Conservation (phyloP, 2,329 filamentous ascomycete genomes). For the Nigrograna mackinnonii region DNA sequence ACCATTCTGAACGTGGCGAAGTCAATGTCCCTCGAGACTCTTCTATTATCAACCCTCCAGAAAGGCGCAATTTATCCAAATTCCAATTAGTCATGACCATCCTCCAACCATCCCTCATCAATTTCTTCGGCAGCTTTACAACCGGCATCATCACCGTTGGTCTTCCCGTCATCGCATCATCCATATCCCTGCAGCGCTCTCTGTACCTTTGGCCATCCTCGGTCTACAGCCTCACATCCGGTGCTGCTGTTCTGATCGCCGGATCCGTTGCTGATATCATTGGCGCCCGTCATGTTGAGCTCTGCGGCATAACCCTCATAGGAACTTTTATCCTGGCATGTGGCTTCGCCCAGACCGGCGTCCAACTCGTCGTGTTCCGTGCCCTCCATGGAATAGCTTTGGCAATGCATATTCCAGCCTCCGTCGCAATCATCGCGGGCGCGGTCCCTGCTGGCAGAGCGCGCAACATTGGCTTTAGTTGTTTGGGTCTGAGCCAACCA, state of each 20-base stretch:
- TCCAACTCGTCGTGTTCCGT: constrained; percentile 46
- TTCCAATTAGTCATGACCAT: constrained; percentile 20
- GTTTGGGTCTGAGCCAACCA: constrained; percentile 50
- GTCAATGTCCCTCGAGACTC: neutral
- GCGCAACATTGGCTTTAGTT: constrained; percentile 38
- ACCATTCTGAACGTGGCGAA: neutral
- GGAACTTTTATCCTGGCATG: constrained; percentile 47
- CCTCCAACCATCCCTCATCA: constrained; percentile 26
- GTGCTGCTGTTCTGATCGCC: constrained; percentile 53
- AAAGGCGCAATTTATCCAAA: constrained; percentile 8
- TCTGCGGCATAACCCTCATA: constrained; percentile 47
- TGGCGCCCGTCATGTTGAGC: constrained; percentile 49
- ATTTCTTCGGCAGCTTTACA: constrained; percentile 33
- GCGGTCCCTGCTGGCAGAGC: constrained; percentile 23
- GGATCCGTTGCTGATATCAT: constrained; percentile 57
- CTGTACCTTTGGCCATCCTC: constrained; percentile 38
- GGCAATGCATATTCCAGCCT: constrained; percentile 51
- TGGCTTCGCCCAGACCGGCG: constrained; percentile 49
- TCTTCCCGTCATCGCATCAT: constrained; percentile 45
- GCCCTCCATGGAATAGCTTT: constrained; percentile 51
- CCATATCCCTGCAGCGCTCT: constrained; percentile 27
- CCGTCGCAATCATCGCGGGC: constrained; percentile 48
- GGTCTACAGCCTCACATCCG: constrained; percentile 46
- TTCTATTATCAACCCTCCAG: neutral
- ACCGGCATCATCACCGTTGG: constrained; percentile 48